Evolutionary conservation across 805 yeast species (phyloP), one percentile per base, ranked within the genome.

Genomic region (Starmerella bombi): DNA sequence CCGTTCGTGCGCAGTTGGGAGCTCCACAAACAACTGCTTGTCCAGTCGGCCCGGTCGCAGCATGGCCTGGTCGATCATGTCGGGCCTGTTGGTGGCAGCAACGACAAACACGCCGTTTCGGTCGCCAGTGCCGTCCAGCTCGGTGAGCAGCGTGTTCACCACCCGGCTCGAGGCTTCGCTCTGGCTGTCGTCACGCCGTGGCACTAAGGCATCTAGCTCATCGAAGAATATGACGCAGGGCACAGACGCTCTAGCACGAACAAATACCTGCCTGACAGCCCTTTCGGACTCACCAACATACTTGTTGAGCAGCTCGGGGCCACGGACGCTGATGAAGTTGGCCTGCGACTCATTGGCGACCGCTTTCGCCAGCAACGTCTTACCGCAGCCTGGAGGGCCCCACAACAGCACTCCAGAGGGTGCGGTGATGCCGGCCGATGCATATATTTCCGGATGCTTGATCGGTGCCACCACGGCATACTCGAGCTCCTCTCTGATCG

Each of bases 341-440:
- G 97, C 97, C 39, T 93, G 71, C 0, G 95, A 84, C 60, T 91
- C 97, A 58, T 88, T 88, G 9, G 98, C 98, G 3, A 91, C 97
- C 2, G 98, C 98, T 55, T 91, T 91, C 1, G 97, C 97, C 22
- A 91, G 66, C 37, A 91, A 66, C 0, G 98, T 91, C 58, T 91
- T 91, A 70, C 98, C 98, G 64, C 97, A 91, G 28, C 98, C 98
- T 3, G 98, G 98, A 1, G 98, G 98, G 0, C 98, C 98, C 98
- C 98, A 91, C 68, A 91, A 71, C 20, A 91, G 63, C 1, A 91
- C 98, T 42, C 98, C 98, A 0, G 94, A 85, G 2, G 97, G 97
- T 0, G 96, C 95, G 40, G 84, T 75, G 32, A 91, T 86, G 59
- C 98, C 98, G 9, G 86, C 96, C 44, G 77, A 75, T 48, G 75